Evolutionary conservation across 768 basidiomycete genomes (phyloP), one percentile per base, ranked within the genome.

Genomic region (Lactarius indigo): DNA sequence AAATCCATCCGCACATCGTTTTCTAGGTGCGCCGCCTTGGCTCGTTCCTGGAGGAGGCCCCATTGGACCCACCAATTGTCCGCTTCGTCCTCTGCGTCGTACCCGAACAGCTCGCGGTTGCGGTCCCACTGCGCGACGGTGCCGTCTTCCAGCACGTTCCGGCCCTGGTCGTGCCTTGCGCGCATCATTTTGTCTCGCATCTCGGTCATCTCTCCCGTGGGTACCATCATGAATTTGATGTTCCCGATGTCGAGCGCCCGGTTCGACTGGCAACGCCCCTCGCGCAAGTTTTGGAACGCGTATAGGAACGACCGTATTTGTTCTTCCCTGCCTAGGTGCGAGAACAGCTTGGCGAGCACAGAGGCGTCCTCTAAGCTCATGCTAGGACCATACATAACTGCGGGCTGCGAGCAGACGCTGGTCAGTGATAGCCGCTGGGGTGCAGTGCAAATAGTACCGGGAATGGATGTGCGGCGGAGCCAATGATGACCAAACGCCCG

Each of bases 341-440:
- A 75, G 73, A 80, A 80, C 31, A 80, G 71, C 65, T 76, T 78
- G 37, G 75, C 78, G 12, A 80, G 72, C 3, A 79, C 77, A 10
- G 77, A 78, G 5, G 78, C 78, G 64, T 80, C 79, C 59, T 80
- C 79, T 33, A 79, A 64, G 9, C 74, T 76, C 76, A 79, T 78
- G 28, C 76, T 75, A 9, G 74, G 69, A 13, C 72, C 74, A 63
- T 80, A 79, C 7, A 76, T 70, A 5, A 73, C 64, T 13, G 74
- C 75, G 4, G 77, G 76, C 77, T 78, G 33, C 18, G 20, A 63
- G 31, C 15, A n/a, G 6, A 52, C 5, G 12, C n/a, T 31, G 35
- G n/a, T 55, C 15, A 54, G 57, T 28, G 15, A 30, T 31, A 56
- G 28, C 20, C 41, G 9, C n/a, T 8, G 26, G 15, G 5, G 7